Conservation (phyloP, 306 rosid genomes). For the Coriaria nepalensis region DNA sequence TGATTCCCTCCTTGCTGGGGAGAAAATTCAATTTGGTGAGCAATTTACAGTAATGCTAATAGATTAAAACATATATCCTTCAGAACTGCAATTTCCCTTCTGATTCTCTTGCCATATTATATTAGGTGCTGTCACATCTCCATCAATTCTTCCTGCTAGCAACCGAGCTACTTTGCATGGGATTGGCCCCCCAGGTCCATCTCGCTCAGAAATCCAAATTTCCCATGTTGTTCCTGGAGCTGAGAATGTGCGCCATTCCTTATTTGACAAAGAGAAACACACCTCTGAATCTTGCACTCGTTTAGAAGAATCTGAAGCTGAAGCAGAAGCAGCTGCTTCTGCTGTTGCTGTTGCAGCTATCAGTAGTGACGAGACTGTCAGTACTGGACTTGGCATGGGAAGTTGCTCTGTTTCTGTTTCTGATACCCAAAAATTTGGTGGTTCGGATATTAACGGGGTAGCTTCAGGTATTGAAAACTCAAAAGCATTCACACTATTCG, state of each 20-base stretch:
- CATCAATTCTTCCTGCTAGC: constrained; percentile 62
- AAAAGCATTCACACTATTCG: not conserved
- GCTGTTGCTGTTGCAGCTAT: constrained; percentile 97
- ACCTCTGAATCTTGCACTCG: constrained; percentile 38
- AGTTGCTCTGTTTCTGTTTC: constrained; percentile 43
- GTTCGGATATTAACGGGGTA: constrained; percentile 42
- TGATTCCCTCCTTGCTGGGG: constrained; percentile 92
- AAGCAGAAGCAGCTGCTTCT: constrained; percentile 97
- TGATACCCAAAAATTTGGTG: constrained; percentile 44
- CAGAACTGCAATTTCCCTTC: constrained; percentile 10
- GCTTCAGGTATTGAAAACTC: constrained; percentile 32
- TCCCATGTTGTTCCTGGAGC: constrained; percentile 45
- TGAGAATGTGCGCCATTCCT: constrained; percentile 50
- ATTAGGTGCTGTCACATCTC: constrained; percentile 93
- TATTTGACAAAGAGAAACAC: constrained; percentile 64
- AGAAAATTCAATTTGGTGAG: constrained; percentile 98
- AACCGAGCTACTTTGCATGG: constrained; percentile 46
- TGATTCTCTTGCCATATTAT: constrained; percentile 7
- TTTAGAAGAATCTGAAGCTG: constrained; percentile 75
- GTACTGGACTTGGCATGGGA: constrained; percentile 34
- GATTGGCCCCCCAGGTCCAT: constrained; percentile 52
- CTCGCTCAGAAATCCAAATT: constrained; percentile 51
- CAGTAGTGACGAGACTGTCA: constrained; percentile 68
- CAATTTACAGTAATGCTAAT: not conserved
- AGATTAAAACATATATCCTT: constrained; percentile 4